Evolutionary conservation across 768 basidiomycete genomes (phyloP).

Genomic region (Pulveroboletus sp.): DNA sequence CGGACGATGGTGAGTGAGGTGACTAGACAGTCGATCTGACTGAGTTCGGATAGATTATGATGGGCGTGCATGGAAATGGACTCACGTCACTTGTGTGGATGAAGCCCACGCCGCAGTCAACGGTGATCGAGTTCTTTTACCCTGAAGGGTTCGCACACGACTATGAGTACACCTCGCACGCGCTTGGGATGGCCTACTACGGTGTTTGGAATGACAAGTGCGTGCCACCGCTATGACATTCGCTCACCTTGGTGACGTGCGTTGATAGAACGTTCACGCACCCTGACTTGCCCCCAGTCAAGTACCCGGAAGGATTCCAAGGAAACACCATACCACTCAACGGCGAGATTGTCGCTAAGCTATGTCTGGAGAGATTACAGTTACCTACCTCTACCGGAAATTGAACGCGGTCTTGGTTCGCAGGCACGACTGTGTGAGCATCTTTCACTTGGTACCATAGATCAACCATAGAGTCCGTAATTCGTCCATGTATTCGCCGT

Average conservation of each 20-base stretch:
- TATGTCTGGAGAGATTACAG: constrained; percentile 53
- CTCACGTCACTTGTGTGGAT: constrained; percentile 90
- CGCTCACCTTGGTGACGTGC: neutral
- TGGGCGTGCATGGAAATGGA: constrained; percentile 94
- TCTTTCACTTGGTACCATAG: too few species aligned
- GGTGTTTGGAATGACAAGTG: constrained; percentile 81
- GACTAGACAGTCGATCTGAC: too few species aligned
- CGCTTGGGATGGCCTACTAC: constrained; percentile 79
- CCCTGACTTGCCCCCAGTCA: constrained; percentile 63
- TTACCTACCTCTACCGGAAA: neutral
- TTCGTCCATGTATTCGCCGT: too few species aligned
- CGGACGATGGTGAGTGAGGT: constrained; percentile 65
- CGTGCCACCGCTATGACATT: constrained; percentile 14
- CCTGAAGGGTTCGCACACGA: constrained; percentile 83
- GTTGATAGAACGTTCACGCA: constrained; percentile 63
- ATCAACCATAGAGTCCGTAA: too few species aligned
- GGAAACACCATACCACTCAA: constrained; percentile 85
- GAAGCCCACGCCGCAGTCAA: constrained; percentile 76
- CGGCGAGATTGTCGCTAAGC: constrained; percentile 60
- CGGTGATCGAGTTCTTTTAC: constrained; percentile 92
- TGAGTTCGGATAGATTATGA: constrained; percentile 64
- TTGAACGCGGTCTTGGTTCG: neutral
- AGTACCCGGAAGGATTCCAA: constrained; percentile 87
- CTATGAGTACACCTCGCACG: constrained; percentile 79
- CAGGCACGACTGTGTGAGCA: too few species aligned